phyloP scores from a whole-genome alignment of 495 filamentous ascomycete species.

The Penicillium verhagenii region DNA sequence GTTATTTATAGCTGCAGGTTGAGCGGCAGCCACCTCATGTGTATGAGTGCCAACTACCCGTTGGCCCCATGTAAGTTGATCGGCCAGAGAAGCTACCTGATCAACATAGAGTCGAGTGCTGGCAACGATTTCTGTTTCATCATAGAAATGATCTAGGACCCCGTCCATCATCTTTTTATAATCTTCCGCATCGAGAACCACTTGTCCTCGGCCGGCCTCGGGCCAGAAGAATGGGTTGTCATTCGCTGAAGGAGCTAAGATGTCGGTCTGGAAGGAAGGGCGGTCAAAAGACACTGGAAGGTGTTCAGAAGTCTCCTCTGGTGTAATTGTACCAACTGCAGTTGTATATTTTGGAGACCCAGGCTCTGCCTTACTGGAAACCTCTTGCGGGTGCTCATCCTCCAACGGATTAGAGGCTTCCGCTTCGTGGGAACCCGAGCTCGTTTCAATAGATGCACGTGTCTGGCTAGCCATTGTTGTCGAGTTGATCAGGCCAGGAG shows the following conservation, averaged over 20 bases:
- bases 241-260: slow-evolving; percentile 10
- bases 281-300: slow-evolving; percentile 39
- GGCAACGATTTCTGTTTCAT: slow-evolving; percentile 59
- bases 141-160: slow-evolving; percentile 80
- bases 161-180: slow-evolving; percentile 78
- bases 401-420: slow-evolving; percentile 2
- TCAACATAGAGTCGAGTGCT: slow-evolving; percentile 75
- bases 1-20: slow-evolving; percentile 34
- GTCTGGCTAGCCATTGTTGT: slow-evolving; percentile 39
- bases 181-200: slow-evolving; percentile 65
- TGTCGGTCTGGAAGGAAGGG: slow-evolving; percentile 37
- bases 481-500: slow-evolving; percentile 41
- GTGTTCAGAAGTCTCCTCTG: slow-evolving; percentile 3
- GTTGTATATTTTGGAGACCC: neutral
- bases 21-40: slow-evolving; percentile 19
- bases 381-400: neutral
- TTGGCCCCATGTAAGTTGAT: slow-evolving; percentile 55
- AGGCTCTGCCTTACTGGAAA: neutral
- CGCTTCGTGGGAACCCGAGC: slow-evolving; percentile 7
- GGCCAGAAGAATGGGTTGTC: slow-evolving; percentile 69
- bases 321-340: neutral
- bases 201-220: slow-evolving; percentile 61
- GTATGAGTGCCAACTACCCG: slow-evolving; percentile 48
- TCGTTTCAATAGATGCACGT: slow-evolving; percentile 3
- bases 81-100: slow-evolving; percentile 53